These are phyloP conservation scores for Tritrichomonas musculus DNA, from an alignment of 208 protist species.

Conservation along the genomic window DNA sequence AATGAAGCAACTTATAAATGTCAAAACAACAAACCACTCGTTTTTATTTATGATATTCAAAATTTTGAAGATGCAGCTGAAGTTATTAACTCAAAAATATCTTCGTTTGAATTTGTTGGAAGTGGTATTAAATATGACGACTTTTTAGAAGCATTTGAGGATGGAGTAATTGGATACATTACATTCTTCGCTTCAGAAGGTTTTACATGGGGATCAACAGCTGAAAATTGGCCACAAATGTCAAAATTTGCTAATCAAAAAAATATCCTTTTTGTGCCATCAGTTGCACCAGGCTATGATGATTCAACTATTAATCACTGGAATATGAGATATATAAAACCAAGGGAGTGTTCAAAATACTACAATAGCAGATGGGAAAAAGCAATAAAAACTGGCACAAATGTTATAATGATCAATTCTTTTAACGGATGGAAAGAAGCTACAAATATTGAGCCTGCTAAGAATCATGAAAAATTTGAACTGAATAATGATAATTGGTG, in stretches of 20 bases:
- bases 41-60: background rate
- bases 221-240: background rate
- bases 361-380: conserved; percentile 46
- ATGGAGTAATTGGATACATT: background rate
- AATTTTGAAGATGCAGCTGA: background rate
- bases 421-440: conserved; percentile 63
- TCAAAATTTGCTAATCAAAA: background rate
- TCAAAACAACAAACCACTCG: background rate
- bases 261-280: background rate
- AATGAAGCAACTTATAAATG: background rate
- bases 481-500: background rate
- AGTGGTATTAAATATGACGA: background rate
- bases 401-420: conserved; percentile 50
- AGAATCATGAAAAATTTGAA: no score
- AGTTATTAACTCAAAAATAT: background rate
- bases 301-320: no score
- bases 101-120: background rate
- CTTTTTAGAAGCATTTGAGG: background rate
- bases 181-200: background rate
- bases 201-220: background rate
- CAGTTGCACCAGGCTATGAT: background rate
- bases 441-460: conserved; percentile 58
- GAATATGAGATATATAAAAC: no score
- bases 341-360: conserved; percentile 37
- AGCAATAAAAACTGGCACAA: conserved; percentile 37